These are phyloP conservation scores for Syncephalastrum monosporum DNA, from an alignment of 371 early-diverging fungal genomes.

Conservation along the genomic window DNA sequence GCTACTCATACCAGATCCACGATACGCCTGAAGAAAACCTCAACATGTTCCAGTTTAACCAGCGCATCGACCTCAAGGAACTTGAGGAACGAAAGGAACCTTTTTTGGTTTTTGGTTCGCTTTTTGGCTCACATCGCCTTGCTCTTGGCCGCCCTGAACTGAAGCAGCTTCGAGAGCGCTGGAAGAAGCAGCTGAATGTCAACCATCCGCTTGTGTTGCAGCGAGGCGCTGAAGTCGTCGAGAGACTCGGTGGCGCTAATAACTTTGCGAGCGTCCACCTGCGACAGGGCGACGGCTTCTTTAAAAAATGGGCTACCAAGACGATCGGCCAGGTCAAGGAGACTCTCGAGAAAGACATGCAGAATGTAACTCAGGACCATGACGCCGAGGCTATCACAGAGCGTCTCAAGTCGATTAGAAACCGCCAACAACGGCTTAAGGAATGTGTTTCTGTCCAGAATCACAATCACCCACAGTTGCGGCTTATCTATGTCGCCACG, in stretches of 20 bases:
- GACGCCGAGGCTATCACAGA: background rate
- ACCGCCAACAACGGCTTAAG: background rate
- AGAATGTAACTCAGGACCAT: background rate
- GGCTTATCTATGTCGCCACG: conserved; percentile 42
- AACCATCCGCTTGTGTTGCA: conserved; percentile 21
- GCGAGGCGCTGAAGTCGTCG: conserved; percentile 16
- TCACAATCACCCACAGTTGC: conserved; percentile 16
- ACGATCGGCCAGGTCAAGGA: conserved; percentile 19
- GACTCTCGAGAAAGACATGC: background rate
- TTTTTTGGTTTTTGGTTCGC: conserved; percentile 28
- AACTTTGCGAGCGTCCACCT: conserved; percentile 33
- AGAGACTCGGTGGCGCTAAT: conserved; percentile 26
- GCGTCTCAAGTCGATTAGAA: background rate
- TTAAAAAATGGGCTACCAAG: conserved; percentile 16
- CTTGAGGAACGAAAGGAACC: conserved; percentile 22
- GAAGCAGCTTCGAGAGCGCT: conserved; percentile 6
- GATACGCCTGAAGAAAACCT: conserved; percentile 10
- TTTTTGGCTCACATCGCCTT: conserved; percentile 31
- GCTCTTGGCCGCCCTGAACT: conserved; percentile 11
- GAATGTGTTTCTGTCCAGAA: conserved; percentile 9
- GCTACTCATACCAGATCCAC: conserved; percentile 35
- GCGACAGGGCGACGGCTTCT: conserved; percentile 34
- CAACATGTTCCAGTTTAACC: conserved; percentile 9
- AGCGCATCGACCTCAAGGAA: conserved; percentile 17
- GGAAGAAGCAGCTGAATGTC: conserved; percentile 16